phyloP scores from a whole-genome alignment of 2,329 filamentous ascomycete genomes.

The Arthrobotrys musiformis region DNA sequence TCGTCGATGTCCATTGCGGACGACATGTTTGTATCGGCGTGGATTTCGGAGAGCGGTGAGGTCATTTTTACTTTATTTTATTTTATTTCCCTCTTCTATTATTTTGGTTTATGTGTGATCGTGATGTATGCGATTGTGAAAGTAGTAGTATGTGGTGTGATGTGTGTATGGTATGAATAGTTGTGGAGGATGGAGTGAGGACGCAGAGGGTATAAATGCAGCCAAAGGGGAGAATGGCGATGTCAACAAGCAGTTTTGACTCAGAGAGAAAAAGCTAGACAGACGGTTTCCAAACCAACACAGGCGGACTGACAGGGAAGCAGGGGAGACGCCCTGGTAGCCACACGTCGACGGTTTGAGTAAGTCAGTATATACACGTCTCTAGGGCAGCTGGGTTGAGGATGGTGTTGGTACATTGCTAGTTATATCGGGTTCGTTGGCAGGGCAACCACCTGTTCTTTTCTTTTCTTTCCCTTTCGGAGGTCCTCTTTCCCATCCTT shows the following conservation, averaged over 20 bases:
- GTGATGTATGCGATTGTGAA: background rate
- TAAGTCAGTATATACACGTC: background rate
- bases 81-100: background rate
- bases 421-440: background rate
- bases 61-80: slow-evolving; percentile 21
- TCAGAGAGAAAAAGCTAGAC: slow-evolving; percentile 3
- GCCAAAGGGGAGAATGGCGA: background rate
- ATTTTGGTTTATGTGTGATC: no score
- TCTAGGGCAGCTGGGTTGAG: background rate
- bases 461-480: background rate
- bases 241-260: slow-evolving; percentile 55
- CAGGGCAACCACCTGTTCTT: background rate
- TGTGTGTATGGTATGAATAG: background rate
- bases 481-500: background rate
- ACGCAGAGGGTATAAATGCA: slow-evolving; percentile 23
- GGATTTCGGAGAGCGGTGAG: slow-evolving; percentile 45
- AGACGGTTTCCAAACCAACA: slow-evolving; percentile 54
- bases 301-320: background rate
- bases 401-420: background rate
- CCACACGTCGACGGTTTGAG: no score
- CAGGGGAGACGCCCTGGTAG: slow-evolving; percentile 45
- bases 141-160: slow-evolving; percentile 2
- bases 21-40: slow-evolving; percentile 3
- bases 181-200: background rate
- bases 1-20: slow-evolving; percentile 37